These are phyloP conservation scores for Kodamaea fungicola DNA, from an alignment of 1,139 yeast genomes.

Conservation along the genomic window DNA sequence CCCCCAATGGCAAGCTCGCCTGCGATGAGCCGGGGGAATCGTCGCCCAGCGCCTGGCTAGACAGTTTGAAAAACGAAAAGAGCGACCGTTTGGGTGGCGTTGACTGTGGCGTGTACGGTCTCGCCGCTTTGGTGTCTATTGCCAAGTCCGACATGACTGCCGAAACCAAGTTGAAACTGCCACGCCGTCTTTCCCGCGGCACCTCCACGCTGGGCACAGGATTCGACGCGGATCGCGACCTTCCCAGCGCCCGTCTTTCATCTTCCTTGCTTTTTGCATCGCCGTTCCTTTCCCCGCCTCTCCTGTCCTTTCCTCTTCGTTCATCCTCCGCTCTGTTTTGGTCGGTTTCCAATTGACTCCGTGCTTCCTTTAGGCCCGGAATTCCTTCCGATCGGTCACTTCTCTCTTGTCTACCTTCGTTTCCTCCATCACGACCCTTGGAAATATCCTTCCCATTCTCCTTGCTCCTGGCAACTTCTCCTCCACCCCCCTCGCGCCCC, in stretches of 20 bases:
- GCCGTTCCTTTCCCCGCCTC: too few species aligned
- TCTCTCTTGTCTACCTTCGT: not conserved
- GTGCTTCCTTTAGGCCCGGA: not conserved
- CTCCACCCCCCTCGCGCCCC: not conserved
- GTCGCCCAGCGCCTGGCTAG: not conserved
- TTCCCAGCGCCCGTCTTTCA: conserved; percentile 17
- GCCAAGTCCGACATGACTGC: conserved; percentile 8
- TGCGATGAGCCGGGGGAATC: not conserved
- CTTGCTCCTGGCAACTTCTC: too few species aligned
- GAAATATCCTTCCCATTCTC: too few species aligned
- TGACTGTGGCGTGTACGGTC: not conserved
- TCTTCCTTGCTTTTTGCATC: not conserved
- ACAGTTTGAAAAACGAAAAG: conserved; percentile 1
- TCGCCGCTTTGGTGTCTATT: conserved; percentile 1
- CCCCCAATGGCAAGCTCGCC: not conserved
- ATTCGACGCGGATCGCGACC: conserved; percentile 31
- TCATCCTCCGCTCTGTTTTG: not conserved
- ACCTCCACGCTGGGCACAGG: conserved; percentile 12
- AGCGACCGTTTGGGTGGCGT: not conserved
- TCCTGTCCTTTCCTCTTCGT: not conserved
- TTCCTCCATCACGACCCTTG: too few species aligned
- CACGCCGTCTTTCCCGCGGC: conserved; percentile 11
- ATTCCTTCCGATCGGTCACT: not conserved
- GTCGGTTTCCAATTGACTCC: not conserved
- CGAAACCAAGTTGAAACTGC: conserved; percentile 15